A percentile compares a stretch with the other conserved stretches of the same genome.
Conservation (phyloP, 1,139 yeast species). For the Hansenula anomala region DNA sequence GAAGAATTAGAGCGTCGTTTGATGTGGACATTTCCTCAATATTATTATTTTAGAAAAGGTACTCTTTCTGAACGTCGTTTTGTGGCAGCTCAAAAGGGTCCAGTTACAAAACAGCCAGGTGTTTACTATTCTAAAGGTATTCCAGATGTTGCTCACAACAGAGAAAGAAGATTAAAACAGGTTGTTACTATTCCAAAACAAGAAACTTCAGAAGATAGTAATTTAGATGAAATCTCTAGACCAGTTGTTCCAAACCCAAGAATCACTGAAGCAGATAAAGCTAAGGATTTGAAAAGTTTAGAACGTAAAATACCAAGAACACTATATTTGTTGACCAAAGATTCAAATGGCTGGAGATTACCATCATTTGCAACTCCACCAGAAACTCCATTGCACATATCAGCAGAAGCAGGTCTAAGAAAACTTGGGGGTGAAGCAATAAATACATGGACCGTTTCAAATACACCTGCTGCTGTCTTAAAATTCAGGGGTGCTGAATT, state of each 20-base stretch:
- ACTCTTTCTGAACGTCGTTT: constrained; percentile 84
- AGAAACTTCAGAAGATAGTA: constrained; percentile 29
- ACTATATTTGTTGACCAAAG: constrained; percentile 61
- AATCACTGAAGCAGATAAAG: constrained; percentile 68
- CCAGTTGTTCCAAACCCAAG: constrained; percentile 71
- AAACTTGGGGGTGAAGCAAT: constrained; percentile 68
- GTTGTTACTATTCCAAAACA: constrained; percentile 62
- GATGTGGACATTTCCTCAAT: constrained; percentile 97
- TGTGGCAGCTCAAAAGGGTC: constrained; percentile 69
- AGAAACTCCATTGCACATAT: constrained; percentile 50
- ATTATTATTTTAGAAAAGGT: constrained; percentile 88
- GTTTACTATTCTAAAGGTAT: constrained; percentile 77
- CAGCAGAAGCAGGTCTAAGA: constrained; percentile 74
- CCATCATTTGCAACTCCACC: constrained; percentile 56
- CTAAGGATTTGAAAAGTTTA: constrained; percentile 57
- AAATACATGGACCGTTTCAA: constrained; percentile 87
- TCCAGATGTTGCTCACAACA: constrained; percentile 81
- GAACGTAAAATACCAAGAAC: constrained; percentile 81
- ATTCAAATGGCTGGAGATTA: constrained; percentile 55
- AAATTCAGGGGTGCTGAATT: constrained; percentile 26
- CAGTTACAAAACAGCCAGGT: constrained; percentile 66
- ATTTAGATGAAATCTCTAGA: constrained; percentile 53
- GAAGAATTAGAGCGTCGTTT: constrained; percentile 80
- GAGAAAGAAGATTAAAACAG: constrained; percentile 86
- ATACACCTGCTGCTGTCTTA: constrained; percentile 76